phyloP scores from a whole-genome alignment of 805 yeast genomes.

The Lipomyces orientalis region DNA sequence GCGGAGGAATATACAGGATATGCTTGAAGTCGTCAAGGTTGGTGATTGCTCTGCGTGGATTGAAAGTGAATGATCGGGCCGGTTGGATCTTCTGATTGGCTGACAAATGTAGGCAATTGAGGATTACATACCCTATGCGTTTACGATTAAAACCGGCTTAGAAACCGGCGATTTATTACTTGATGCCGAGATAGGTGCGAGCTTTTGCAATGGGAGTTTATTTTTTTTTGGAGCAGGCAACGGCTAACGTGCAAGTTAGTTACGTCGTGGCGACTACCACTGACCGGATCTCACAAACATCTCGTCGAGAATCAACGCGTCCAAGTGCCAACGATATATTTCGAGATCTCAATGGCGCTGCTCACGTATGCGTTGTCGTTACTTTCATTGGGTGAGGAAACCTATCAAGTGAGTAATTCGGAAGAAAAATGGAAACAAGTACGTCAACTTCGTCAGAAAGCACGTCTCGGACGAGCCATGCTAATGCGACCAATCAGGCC shows the following conservation, averaged over 20 bases:
- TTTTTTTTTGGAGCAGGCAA: neutral
- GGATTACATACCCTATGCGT: conserved; percentile 40
- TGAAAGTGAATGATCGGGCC: neutral
- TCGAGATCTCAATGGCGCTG: conserved; percentile 32
- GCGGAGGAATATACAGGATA: conserved; percentile 38
- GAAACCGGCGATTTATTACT: conserved; percentile 31
- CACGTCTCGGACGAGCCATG: too few relatives aligned
- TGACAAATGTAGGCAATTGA: conserved; percentile 37
- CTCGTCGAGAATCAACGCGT: conserved; percentile 28
- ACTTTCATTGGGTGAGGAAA: conserved; percentile 31
- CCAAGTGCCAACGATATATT: conserved; percentile 29
- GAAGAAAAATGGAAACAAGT: conserved; percentile 37
- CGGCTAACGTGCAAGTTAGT: conserved; percentile 14
- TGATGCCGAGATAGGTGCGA: conserved; percentile 35
- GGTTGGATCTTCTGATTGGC: neutral
- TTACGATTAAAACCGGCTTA: conserved; percentile 38
- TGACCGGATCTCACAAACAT: conserved; percentile 22
- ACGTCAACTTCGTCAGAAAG: neutral
- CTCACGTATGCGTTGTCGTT: conserved; percentile 32
- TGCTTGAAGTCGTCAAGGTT: conserved; percentile 40
- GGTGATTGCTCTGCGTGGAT: neutral
- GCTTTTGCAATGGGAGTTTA: too few relatives aligned
- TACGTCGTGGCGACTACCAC: conserved; percentile 42
- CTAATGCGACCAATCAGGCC: conserved; percentile 31
- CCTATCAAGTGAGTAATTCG: conserved; percentile 14